These are phyloP conservation scores for Balakata baccata DNA, from an alignment of 345 rosid genomes.

Conservation along the genomic window DNA sequence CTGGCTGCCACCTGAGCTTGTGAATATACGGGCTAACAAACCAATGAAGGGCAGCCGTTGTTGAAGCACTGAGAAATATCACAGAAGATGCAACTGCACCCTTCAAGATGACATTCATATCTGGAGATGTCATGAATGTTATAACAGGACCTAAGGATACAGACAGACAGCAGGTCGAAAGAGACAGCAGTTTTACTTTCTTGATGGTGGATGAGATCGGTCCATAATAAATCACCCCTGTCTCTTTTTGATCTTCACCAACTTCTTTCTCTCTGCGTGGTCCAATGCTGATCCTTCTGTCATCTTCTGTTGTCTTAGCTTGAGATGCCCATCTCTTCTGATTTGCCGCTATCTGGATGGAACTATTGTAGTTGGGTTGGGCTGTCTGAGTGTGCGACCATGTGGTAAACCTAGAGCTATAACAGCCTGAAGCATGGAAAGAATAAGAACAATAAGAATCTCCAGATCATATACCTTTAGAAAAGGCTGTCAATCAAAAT, in stretches of 20 bases:
- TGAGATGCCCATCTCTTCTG: constrained; percentile 63
- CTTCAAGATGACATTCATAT: constrained; percentile 73
- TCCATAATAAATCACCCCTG: constrained; percentile 60
- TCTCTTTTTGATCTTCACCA: constrained; percentile 44
- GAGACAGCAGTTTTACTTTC: constrained; percentile 90
- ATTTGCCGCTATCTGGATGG: constrained; percentile 17
- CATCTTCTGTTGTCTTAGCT: constrained; percentile 46
- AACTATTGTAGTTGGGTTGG: constrained; percentile 23
- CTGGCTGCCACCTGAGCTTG: constrained; percentile 91
- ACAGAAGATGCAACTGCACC: constrained; percentile 87
- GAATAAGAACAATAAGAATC: constrained; percentile 1
- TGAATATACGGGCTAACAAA: constrained; percentile 89
- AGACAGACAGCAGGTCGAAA: constrained; percentile 93
- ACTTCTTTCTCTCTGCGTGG: constrained; percentile 39
- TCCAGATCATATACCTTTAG: not conserved
- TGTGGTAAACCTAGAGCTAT: constrained; percentile 29
- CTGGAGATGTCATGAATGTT: constrained; percentile 89
- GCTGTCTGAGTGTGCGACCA: constrained; percentile 31
- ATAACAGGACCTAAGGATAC: constrained; percentile 87
- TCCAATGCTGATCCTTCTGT: constrained; percentile 74
- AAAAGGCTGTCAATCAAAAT: not conserved
- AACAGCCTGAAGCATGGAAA: constrained; percentile 39
- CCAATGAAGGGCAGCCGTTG: constrained; percentile 83
- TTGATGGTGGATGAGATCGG: constrained; percentile 83
- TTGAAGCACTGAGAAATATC: constrained; percentile 78